phyloP scores from a whole-genome alignment of 257 asterid species.

The Fraxinus quadrangulata region DNA sequence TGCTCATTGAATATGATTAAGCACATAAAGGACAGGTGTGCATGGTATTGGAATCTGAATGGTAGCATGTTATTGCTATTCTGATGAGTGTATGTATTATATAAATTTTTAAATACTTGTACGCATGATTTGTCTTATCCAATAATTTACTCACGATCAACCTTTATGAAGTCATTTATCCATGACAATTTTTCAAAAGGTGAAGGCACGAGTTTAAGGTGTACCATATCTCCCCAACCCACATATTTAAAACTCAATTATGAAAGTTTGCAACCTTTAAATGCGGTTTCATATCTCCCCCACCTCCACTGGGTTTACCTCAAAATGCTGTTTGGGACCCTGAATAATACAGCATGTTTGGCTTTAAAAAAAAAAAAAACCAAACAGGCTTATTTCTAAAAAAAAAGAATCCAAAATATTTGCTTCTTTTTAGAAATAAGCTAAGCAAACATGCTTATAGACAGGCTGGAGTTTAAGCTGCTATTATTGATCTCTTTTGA shows the following conservation, averaged over 20 bases:
- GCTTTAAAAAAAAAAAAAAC: neutral
- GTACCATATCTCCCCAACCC: no score
- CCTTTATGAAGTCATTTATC: neutral
- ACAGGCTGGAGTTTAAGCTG: neutral
- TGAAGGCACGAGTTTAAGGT: no score
- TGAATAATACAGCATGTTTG: neutral
- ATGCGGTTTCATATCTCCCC: no score
- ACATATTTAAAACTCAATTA: no score
- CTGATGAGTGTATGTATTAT: neutral
- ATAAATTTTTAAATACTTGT: neutral
- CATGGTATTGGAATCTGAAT: neutral
- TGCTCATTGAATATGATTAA: neutral
- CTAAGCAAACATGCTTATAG: no score
- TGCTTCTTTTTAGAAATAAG: no score
- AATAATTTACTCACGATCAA: neutral
- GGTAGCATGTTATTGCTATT: neutral
- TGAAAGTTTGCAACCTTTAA: no score
- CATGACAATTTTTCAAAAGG: neutral
- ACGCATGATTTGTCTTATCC: neutral
- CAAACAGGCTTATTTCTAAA: no score
- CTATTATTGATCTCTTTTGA: neutral
- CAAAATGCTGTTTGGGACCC: no score
- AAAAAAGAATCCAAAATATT: no score
- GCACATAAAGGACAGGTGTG: neutral
- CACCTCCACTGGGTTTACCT: no score